A percentile compares a stretch with the other conserved stretches of the same genome.
Evolutionary conservation across 2,329 filamentous ascomycete genomes (phyloP).

Genomic region (Thelonectria discophora): DNA sequence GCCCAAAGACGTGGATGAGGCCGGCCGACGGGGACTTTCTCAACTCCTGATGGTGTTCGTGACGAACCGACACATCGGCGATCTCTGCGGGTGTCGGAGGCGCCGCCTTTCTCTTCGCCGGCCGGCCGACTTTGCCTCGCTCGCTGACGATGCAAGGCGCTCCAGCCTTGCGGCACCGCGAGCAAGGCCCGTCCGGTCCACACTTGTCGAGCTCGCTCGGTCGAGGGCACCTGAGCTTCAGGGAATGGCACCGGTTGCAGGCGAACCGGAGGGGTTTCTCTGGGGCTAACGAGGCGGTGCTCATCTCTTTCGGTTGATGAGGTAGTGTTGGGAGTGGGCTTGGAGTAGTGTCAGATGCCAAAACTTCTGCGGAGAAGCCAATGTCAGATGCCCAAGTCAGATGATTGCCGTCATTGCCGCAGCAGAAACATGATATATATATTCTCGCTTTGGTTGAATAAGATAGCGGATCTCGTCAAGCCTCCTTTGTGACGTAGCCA

Average conservation of each 20-base stretch:
- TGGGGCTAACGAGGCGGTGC: slow-evolving; percentile 6
- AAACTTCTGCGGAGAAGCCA: neutral
- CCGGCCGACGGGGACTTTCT: slow-evolving; percentile 11
- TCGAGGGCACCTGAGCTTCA: slow-evolving; percentile 25
- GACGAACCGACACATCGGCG: slow-evolving; percentile 5
- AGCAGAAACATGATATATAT: slow-evolving; percentile 1
- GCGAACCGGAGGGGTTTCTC: slow-evolving; percentile 27
- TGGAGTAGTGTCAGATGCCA: neutral
- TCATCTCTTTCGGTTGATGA: slow-evolving; percentile 3
- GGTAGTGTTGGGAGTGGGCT: neutral
- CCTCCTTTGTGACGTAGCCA: neutral
- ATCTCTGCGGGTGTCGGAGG: slow-evolving; percentile 4
- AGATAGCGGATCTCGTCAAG: neutral
- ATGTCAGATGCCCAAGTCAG: neutral
- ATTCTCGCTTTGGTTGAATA: neutral
- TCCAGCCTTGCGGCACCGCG: slow-evolving; percentile 30
- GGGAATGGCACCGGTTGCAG: slow-evolving; percentile 26
- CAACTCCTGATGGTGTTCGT: neutral
- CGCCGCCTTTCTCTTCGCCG: slow-evolving; percentile 23
- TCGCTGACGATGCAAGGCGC: slow-evolving; percentile 27
- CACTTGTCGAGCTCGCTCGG: slow-evolving; percentile 22
- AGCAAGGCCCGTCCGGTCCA: slow-evolving; percentile 26
- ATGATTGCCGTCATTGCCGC: neutral
- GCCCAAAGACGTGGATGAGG: slow-evolving; percentile 15
- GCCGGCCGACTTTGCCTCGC: slow-evolving; percentile 31